phyloP scores from a whole-genome alignment of 2,329 filamentous ascomycete genomes.

The Fusarium siculi region DNA sequence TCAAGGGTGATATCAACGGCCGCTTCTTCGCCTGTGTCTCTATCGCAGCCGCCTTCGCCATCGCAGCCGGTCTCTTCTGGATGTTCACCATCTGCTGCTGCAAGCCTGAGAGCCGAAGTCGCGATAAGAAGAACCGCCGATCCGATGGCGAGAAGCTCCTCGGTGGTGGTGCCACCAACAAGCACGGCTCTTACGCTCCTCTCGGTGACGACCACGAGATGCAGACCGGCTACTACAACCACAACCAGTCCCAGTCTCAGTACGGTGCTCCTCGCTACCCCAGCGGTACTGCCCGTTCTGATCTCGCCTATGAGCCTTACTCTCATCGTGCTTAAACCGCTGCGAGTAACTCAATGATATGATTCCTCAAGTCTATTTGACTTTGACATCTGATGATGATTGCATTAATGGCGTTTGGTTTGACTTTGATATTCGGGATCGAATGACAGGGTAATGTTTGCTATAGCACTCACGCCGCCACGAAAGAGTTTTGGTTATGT shows the following conservation, averaged over 20 bases:
- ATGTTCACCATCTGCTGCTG: conserved; percentile 85
- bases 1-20: conserved; percentile 73
- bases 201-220: conserved; percentile 50
- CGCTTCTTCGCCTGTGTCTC: conserved; percentile 79
- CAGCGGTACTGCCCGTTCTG: conserved; percentile 56
- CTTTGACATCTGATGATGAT: conserved; percentile 37
- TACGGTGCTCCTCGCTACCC: conserved; percentile 54
- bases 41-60: conserved; percentile 81
- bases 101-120: conserved; percentile 58
- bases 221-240: conserved; percentile 52
- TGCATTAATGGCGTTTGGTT: conserved; percentile 44
- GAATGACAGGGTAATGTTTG: conserved; percentile 8
- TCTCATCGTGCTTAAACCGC: conserved; percentile 62
- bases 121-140: conserved; percentile 49
- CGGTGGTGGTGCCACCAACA: conserved; percentile 50
- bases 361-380: conserved; percentile 33
- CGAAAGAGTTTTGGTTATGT: conserved; percentile 20
- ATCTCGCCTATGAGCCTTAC: conserved; percentile 73
- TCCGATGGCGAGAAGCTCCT: conserved; percentile 63
- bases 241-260: conserved; percentile 45
- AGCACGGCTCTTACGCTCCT: conserved; percentile 52
- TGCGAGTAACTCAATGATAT: conserved; percentile 18
- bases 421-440: conserved; percentile 28
- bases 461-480: conserved; percentile 20
- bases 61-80: conserved; percentile 88